Evolutionary conservation across 129 eudicot genomes (phyloP), one percentile per base, ranked within the genome.

Genomic region (Pittosporum tobira): DNA sequence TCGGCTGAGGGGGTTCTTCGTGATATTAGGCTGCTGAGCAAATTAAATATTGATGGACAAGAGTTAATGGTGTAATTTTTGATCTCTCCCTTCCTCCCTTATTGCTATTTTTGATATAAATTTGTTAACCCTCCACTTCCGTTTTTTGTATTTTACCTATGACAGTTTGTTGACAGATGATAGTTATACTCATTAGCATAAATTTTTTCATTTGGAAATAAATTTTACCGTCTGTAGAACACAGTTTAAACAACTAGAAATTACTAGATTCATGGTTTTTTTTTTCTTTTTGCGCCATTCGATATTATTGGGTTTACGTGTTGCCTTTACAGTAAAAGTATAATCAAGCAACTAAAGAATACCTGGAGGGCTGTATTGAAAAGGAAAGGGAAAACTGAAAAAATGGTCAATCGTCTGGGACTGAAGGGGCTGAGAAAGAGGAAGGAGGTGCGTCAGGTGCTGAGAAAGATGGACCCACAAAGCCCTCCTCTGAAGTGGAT

Each of bases 1-100:
- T 76, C 91, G 40, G 94, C 91, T 57, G 99, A 93, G 73, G 99
- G 99, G 19, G 94, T 87, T 72, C 77, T 93, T 53, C 94, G 96
- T 72, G 99, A 96, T 62, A 47, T 87, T 56, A 72, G 99, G 38
- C 71, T 93, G 61, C 77, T 93, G 72, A 79, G 71, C 70, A 93
- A 93, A 75, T 68, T 88, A 68, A 93, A 74, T 66, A 62, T 93
- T 61, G 99, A 93, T 81, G 99, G 96, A 57, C 96, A 93, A 59
- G 86, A 87, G 63, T 71, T 93, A 58, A 73, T 81, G 96, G 99
- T 93, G 84, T 66, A 73, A 23, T 44, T 40, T 25, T 30, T 14
- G 66, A 21, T 57, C 44, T 66, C 58, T 61, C 22, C 46, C 16
- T 21, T 38, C 51, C 40, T 37, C 46, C n/a, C 57, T 27, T 44